phyloP scores from a whole-genome alignment of 1,139 yeast species.

The Scheffersomyces illinoinensis region DNA sequence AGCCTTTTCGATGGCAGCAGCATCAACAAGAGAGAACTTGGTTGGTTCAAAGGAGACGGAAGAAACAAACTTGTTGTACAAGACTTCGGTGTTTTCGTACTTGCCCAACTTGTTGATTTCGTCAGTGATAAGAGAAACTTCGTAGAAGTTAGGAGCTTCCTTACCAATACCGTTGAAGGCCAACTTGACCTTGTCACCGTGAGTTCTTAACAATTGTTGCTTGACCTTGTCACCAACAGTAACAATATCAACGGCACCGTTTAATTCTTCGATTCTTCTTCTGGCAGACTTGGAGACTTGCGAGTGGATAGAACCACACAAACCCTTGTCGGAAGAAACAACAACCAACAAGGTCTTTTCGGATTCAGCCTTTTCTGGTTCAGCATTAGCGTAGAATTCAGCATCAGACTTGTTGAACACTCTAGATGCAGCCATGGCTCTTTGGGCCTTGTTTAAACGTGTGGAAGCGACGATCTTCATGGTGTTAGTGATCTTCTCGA shows the following conservation, averaged over 20 bases:
- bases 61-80: conserved; percentile 84
- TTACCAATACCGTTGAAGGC: conserved; percentile 91
- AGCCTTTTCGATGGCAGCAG: conserved; percentile 76
- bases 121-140: conserved; percentile 87
- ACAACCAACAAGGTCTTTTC: conserved; percentile 77
- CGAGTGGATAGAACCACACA: conserved; percentile 97
- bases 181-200: conserved; percentile 66
- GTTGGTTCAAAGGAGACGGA: conserved; percentile 92
- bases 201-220: conserved; percentile 83
- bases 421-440: conserved; percentile 89
- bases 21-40: conserved; percentile 63
- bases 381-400: conserved; percentile 80
- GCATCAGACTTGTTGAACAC: conserved; percentile 78
- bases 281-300: conserved; percentile 90
- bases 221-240: conserved; percentile 94
- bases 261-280: conserved; percentile 54
- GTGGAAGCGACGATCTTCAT: conserved; percentile 99
- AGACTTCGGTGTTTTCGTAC: conserved; percentile 77
- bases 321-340: conserved; percentile 95
- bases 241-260: conserved; percentile 76
- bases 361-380: conserved; percentile 58
- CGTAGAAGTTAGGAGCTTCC: conserved; percentile 92
- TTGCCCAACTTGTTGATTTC: conserved; percentile 69
- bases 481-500: conserved; percentile 98
- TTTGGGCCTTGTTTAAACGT: conserved; percentile 93